Conservation (phyloP, 2,329 filamentous ascomycete genomes). For the Microsporum canis region DNA sequence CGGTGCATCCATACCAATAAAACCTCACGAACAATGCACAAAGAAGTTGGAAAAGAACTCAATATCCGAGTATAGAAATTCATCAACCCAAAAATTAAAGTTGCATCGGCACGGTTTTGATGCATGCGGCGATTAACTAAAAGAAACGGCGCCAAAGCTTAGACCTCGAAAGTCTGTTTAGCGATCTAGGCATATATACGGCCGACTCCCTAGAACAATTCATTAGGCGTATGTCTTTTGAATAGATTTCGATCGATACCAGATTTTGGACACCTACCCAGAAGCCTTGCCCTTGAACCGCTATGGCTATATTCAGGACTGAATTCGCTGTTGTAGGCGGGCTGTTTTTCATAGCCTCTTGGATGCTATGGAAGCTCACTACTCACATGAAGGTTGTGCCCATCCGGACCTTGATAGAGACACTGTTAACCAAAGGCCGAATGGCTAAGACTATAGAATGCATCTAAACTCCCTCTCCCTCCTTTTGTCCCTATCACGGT, state of each 20-base stretch:
- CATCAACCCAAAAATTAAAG: background rate
- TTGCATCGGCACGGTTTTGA: background rate
- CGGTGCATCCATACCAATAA: background rate
- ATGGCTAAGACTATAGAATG: background rate
- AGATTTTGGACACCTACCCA: too few species aligned
- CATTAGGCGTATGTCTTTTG: too few species aligned
- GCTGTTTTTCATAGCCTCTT: background rate
- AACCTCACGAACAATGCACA: background rate
- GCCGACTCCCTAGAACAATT: too few species aligned
- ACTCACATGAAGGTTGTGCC: background rate
- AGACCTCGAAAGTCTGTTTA: too few species aligned
- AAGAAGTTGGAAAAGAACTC: background rate
- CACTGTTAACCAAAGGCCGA: background rate
- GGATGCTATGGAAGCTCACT: background rate
- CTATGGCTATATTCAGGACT: background rate
- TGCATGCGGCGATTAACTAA: too few species aligned
- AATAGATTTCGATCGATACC: too few species aligned
- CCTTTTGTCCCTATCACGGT: background rate
- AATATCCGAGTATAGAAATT: background rate
- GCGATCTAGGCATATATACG: too few species aligned
- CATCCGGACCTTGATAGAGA: background rate
- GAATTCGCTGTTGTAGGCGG: background rate
- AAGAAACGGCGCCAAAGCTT: too few species aligned
- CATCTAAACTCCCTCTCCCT: background rate
- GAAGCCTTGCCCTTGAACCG: background rate